phyloP scores from a whole-genome alignment of 768 basidiomycete genomes.

The Rhodotorula sphaerocarpa region DNA sequence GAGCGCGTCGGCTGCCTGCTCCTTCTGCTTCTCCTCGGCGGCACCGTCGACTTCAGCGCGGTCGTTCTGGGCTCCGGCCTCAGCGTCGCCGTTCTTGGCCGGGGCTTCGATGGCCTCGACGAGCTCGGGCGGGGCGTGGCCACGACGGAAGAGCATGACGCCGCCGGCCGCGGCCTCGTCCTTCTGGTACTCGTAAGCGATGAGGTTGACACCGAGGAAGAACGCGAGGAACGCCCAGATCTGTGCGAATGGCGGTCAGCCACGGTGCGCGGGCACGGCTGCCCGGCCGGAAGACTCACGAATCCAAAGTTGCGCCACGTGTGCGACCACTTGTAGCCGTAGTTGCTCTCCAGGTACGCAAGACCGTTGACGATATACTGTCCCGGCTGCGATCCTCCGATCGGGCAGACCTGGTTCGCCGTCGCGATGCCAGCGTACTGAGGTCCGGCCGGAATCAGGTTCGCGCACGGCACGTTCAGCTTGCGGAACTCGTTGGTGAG shows the following conservation, averaged over 20 bases:
- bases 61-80: conserved; percentile 9
- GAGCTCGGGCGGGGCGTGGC: conserved; percentile 41
- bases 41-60: conserved; percentile 2
- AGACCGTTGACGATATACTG: conserved; percentile 29
- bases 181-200: conserved; percentile 40
- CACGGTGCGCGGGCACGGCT: not conserved
- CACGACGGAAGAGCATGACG: conserved; percentile 38
- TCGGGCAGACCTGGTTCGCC: conserved; percentile 38
- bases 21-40: conserved; percentile 9
- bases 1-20: conserved; percentile 26
- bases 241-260: conserved; percentile 19
- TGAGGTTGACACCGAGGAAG: conserved; percentile 40
- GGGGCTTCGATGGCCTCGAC: conserved; percentile 34
- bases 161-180: conserved; percentile 31
- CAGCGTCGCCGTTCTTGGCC: conserved; percentile 3
- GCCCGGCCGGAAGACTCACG: not conserved
- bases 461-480: conserved; percentile 28
- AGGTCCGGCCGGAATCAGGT: conserved; percentile 15
- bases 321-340: conserved; percentile 27
- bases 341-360: conserved; percentile 30
- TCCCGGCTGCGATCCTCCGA: conserved; percentile 33
- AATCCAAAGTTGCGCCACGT: conserved; percentile 19
- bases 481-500: conserved; percentile 31
- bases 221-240: conserved; percentile 39
- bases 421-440: conserved; percentile 13